A percentile compares a stretch with the other conserved stretches of the same genome.
Conservation (phyloP, 2,329 filamentous ascomycete genomes). For the Venturia oleaginea region DNA sequence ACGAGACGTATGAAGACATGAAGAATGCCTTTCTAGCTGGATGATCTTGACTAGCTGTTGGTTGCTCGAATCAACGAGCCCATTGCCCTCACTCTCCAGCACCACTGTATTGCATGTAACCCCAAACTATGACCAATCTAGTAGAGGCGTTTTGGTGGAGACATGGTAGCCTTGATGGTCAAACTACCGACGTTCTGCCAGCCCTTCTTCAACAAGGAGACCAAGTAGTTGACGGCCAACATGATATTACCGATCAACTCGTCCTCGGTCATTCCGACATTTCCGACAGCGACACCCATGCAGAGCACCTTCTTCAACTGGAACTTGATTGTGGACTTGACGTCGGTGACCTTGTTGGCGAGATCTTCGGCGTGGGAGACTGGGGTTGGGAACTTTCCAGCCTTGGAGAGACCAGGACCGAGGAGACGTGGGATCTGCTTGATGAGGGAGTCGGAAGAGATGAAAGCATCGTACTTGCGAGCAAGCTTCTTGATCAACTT, state of each 20-base stretch:
- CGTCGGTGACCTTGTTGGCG: conserved; percentile 90
- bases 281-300: conserved; percentile 98
- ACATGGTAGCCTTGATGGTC: conserved; percentile 99
- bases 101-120: neutral
- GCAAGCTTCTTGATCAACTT: conserved; percentile 56
- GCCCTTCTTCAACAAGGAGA: conserved; percentile 99
- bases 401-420: conserved; percentile 96
- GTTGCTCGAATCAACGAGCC: neutral
- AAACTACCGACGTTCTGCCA: conserved; percentile 99
- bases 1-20: neutral
- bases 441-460: conserved; percentile 95
- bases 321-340: conserved; percentile 99
- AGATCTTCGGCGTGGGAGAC: conserved; percentile 96
- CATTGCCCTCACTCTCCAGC: neutral
- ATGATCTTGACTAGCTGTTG: neutral
- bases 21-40: neutral
- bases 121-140: conserved; percentile 41
- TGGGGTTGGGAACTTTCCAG: conserved; percentile 98
- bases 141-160: conserved; percentile 94
- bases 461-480: conserved; percentile 99
- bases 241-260: conserved; percentile 98
- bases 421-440: conserved; percentile 99
- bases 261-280: conserved; percentile 94
- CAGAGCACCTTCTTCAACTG: conserved; percentile 99
- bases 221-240: conserved; percentile 99